Evolutionary conservation across 2,329 filamentous ascomycete genomes (phyloP).

Genomic region (Fusarium dimerum): DNA sequence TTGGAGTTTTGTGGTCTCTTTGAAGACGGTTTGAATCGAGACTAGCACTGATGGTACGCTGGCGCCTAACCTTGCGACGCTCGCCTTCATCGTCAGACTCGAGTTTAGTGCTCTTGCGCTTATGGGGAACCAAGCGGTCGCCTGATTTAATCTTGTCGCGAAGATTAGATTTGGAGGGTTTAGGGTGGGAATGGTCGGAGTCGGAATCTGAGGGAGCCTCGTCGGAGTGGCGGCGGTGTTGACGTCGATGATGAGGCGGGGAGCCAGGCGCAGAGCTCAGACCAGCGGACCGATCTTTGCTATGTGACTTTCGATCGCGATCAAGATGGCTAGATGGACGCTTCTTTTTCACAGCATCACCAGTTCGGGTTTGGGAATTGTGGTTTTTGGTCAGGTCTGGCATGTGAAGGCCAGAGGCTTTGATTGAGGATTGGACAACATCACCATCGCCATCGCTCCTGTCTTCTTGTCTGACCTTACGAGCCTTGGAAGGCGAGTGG

Average conservation of each 20-base stretch:
- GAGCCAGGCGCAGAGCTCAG: conserved; percentile 61
- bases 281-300: conserved; percentile 56
- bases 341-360: conserved; percentile 50
- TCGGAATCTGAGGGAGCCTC: conserved; percentile 54
- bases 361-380: conserved; percentile 35
- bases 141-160: conserved; percentile 50
- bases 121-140: conserved; percentile 50
- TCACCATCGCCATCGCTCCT: conserved; percentile 57
- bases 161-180: conserved; percentile 43
- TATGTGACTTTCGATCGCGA: conserved; percentile 41
- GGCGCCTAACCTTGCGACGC: conserved; percentile 53
- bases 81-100: conserved; percentile 62
- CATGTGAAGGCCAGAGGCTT: conserved; percentile 27
- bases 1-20: conserved; percentile 36
- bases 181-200: conserved; percentile 51
- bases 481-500: conserved; percentile 62
- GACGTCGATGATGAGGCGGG: conserved; percentile 42
- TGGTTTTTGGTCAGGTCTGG: conserved; percentile 39
- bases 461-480: conserved; percentile 67
- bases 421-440: conserved; percentile 35
- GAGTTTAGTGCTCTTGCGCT: conserved; percentile 54
- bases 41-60: conserved; percentile 50
- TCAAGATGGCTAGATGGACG: conserved; percentile 41
- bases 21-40: conserved; percentile 35
- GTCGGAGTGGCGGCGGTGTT: conserved; percentile 37